Base-by-base conservation (phyloP, 352 stramenopile species). In the Phytophthora parvispora region DNA sequence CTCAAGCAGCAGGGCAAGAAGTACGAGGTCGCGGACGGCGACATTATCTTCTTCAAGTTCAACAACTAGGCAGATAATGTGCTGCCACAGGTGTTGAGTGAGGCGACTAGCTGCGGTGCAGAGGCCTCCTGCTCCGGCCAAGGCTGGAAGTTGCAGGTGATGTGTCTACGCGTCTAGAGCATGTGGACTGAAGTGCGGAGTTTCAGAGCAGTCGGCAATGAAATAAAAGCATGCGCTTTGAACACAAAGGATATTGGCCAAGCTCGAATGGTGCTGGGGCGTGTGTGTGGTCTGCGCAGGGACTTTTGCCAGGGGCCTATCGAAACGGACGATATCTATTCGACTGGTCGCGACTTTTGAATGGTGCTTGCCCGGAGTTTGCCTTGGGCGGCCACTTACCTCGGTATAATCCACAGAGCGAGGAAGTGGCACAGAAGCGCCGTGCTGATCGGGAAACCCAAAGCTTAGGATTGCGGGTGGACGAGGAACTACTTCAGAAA, bases 31-130 rank as follows among this genome's bases (percentile, higher is more conserved):
- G 74, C 94, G 76, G 88, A 96, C 58, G 90, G 90, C 34, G 90
- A 97, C 77, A 90, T 96, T 82, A 94, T 97, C 76, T 94, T 94
- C 73, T 97, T 97, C 87, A 97, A 96, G 83, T 96, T 96, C 69
- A 97, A 97, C 89, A 97, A 93, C 80, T 97, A 95, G 81, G 73
- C 70, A 38, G 55, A 51, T 62, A n/a, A 55, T 48, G 54, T 59
- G 29, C 49, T 52, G 36, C 29, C 53, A 45, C 34, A 47, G 60
- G 49, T 66, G 57, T 72, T 66, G 63, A 79, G 60, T 64, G 48
- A 56, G 56, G 67, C 40, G 20, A 67, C 22, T 48, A 70, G 40
- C 34, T 22, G 28, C 53, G 49, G 40, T 55, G 29, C 6, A 25
- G 24, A 61, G 16, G 27, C 29, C 56, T 55, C 43, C 29, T 27